Conservation (phyloP, 2,329 filamentous ascomycete species). For the Ceratocystis destructans region DNA sequence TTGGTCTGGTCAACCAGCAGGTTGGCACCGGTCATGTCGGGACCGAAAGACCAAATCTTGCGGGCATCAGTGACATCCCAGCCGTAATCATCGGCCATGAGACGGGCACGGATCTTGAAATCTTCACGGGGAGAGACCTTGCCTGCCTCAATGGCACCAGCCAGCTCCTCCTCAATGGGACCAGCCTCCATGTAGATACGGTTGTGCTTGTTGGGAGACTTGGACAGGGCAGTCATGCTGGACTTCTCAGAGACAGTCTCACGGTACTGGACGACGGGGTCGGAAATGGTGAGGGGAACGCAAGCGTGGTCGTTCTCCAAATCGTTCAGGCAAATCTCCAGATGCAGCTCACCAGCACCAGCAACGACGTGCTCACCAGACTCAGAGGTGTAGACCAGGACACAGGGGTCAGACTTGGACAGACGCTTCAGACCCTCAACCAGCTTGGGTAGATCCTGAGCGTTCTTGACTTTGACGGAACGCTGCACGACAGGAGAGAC, state of each 20-base stretch:
- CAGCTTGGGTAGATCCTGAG: conserved; percentile 97
- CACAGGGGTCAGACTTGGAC: conserved; percentile 98
- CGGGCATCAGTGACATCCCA: conserved; percentile 99
- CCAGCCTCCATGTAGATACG: conserved; percentile 93
- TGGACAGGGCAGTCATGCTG: conserved; percentile 92
- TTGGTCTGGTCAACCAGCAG: conserved; percentile 99
- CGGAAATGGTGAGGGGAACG: conserved; percentile 93
- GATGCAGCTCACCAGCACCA: conserved; percentile 96
- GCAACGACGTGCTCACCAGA: conserved; percentile 98
- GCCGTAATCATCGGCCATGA: conserved; percentile 90
- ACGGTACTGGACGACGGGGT: conserved; percentile 97
- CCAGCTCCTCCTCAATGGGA: conserved; percentile 84
- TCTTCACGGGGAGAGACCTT: conserved; percentile 93
- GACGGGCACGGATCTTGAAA: conserved; percentile 94
- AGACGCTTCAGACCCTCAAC: conserved; percentile 99
- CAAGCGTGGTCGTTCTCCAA: conserved; percentile 98
- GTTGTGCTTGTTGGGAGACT: conserved; percentile 99
- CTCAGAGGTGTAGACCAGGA: conserved; percentile 75
- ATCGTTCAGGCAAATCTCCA: conserved; percentile 99
- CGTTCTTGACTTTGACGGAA: conserved; percentile 99
- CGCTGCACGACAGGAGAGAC: conserved; percentile 97
- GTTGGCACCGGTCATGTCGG: conserved; percentile 95
- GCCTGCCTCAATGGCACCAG: conserved; percentile 77
- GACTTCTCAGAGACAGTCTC: conserved; percentile 80
- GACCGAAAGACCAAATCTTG: conserved; percentile 99